phyloP scores from a whole-genome alignment of 495 filamentous ascomycete genomes.

The Rhypophila decipiens region DNA sequence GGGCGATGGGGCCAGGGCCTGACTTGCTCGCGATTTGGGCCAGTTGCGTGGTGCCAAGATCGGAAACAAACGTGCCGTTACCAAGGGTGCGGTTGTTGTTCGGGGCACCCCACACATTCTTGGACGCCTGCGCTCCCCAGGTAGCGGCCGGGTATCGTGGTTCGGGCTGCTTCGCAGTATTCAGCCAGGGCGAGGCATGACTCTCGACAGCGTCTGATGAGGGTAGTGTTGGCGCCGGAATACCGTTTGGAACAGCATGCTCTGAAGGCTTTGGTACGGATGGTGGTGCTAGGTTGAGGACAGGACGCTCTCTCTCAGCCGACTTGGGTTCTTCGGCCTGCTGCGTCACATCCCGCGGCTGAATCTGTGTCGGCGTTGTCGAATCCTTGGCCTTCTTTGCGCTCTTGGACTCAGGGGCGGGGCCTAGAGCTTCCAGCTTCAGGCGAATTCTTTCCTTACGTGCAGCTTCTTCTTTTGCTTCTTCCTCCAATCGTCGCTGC shows the following conservation, averaged over 20 bases:
- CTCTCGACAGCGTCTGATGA: conserved; percentile 11
- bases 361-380: conserved; percentile 31
- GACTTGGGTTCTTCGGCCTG: conserved; percentile 6
- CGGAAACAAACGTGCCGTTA: conserved; percentile 71
- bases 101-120: conserved; percentile 72
- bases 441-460: conserved; percentile 73
- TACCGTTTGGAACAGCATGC: conserved; percentile 11
- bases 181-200: conserved; percentile 16
- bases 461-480: conserved; percentile 72
- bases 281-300: no score
- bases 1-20: conserved; percentile 42
- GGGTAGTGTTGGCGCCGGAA: conserved; percentile 5
- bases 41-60: conserved; percentile 43
- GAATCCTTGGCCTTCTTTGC: conserved; percentile 43
- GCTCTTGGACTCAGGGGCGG: conserved; percentile 56
- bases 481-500: conserved; percentile 72
- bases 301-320: conserved; percentile 5
- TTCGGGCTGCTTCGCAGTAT: conserved; percentile 22
- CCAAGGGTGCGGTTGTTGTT: conserved; percentile 63
- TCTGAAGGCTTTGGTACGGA: no score
- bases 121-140: conserved; percentile 27
- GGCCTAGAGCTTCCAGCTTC: conserved; percentile 74
- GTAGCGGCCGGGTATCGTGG: conserved; percentile 25
- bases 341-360: conserved; percentile 20
- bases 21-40: conserved; percentile 27